phyloP scores from a whole-genome alignment of 2,329 filamentous ascomycete genomes.

The Penicillium paneum region DNA sequence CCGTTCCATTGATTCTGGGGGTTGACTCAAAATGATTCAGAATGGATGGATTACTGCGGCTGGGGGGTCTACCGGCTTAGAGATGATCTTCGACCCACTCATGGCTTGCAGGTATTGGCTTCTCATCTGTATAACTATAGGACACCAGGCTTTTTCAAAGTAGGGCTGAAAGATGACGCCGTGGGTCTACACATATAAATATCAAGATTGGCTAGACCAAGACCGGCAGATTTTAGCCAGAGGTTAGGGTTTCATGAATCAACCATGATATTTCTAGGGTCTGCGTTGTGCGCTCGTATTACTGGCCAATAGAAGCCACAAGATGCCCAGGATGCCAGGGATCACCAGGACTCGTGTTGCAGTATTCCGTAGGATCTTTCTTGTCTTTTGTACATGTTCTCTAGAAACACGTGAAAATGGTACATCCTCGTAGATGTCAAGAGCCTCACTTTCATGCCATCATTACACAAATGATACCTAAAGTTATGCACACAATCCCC shows the following conservation, averaged over 20 bases:
- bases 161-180: constrained; percentile 8
- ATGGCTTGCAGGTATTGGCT: background rate
- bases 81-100: constrained; percentile 7
- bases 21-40: constrained; percentile 15
- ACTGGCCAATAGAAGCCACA: background rate
- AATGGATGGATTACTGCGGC: constrained; percentile 1
- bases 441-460: background rate
- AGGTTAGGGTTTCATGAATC: background rate
- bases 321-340: background rate
- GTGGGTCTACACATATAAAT: background rate
- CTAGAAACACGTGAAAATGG: background rate
- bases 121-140: background rate
- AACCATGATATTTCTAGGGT: background rate
- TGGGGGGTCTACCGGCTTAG: constrained; percentile 4
- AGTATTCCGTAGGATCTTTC: background rate
- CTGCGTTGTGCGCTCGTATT: background rate
- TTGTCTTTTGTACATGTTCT: background rate
- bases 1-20: background rate
- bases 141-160: background rate
- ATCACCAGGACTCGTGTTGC: background rate
- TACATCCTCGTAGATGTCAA: background rate
- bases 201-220: background rate
- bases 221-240: background rate
- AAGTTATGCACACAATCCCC: background rate
- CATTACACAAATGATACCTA: background rate